Conservation (phyloP, 352 stramenopile species). For the Elongisporangium undulatum region DNA sequence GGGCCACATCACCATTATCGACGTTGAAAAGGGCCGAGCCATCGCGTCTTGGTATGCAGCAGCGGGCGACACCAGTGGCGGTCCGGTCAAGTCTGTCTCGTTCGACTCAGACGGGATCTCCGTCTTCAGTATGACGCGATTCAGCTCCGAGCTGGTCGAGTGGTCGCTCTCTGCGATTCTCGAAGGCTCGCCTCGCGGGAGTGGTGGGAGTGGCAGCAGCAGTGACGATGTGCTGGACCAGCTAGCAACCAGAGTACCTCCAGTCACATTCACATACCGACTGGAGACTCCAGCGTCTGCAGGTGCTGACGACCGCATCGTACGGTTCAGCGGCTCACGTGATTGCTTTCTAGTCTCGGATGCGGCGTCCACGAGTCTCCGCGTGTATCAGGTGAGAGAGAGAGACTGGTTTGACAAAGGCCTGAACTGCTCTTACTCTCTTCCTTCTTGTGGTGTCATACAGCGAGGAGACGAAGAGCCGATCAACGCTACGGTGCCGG, state of each 20-base stretch:
- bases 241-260: neutral
- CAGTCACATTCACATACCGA: neutral
- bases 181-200: neutral
- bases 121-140: neutral
- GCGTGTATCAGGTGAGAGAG: neutral
- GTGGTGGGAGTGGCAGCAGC: neutral
- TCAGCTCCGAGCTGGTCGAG: neutral
- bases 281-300: neutral
- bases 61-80: neutral
- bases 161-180: neutral
- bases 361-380: neutral
- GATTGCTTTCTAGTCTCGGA: neutral
- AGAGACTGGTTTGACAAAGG: neutral
- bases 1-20: neutral
- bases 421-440: neutral
- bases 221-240: neutral
- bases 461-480: constrained; percentile 29
- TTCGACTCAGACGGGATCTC: neutral
- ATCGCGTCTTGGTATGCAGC: neutral
- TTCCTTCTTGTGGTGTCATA: constrained; percentile 5
- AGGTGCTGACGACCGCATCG: constrained; percentile 14
- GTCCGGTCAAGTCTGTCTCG: neutral
- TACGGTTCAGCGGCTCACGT: neutral
- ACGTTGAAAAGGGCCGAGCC: neutral
- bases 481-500: constrained; percentile 19